Conservation (phyloP, 371 early-diverging fungal species). For the Batkoa obscura region DNA sequence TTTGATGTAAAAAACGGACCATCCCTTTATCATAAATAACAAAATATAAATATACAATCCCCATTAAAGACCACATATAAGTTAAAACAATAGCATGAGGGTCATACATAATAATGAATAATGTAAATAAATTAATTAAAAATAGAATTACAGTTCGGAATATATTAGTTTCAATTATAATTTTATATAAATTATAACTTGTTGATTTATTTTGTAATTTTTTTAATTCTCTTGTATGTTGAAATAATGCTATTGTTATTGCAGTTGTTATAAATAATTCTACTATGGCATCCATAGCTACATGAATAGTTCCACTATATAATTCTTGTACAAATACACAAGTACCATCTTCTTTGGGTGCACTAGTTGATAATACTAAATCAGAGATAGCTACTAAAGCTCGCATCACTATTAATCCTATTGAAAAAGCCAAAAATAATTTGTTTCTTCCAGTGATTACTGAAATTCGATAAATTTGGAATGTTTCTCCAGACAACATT, state of each 20-base stretch:
- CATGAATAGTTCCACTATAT: background rate
- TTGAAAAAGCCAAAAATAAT: background rate
- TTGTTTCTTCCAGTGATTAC: background rate
- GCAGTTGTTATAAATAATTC: slow-evolving; percentile 6
- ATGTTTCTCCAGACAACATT: slow-evolving; percentile 3
- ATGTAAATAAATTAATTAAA: background rate
- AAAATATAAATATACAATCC: slow-evolving; percentile 4
- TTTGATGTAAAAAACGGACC: slow-evolving; percentile 2
- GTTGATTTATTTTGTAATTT: background rate
- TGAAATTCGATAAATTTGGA: slow-evolving; percentile 2
- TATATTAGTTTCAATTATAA: slow-evolving; percentile 5
- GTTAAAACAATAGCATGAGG: background rate
- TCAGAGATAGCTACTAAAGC: background rate
- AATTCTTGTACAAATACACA: slow-evolving; percentile 2
- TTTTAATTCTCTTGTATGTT: background rate
- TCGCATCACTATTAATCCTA: background rate
- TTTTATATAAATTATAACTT: background rate
- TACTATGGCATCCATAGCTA: slow-evolving; percentile 6
- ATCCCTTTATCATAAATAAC: slow-evolving; percentile 6
- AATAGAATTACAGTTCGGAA: slow-evolving; percentile 2
- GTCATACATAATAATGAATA: background rate
- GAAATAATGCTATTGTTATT: background rate
- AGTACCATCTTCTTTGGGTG: background rate
- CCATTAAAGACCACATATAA: slow-evolving; percentile 5
- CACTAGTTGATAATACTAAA: background rate